Conservation (phyloP, 257 asterid species). For the Hygrophila difformis region DNA sequence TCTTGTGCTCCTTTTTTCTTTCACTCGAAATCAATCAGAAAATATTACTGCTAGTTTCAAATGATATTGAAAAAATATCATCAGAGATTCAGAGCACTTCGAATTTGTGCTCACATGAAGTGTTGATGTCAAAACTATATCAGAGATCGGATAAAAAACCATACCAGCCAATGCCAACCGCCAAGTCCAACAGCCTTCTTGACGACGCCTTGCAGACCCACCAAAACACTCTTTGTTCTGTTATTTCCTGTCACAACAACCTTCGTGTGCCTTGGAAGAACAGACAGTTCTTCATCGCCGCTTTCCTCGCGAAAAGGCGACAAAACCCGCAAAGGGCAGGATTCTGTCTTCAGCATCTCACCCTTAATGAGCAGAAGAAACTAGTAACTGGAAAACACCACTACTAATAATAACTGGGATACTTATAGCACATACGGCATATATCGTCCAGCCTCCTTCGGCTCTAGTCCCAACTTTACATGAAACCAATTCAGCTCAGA, state of each 20-base stretch:
- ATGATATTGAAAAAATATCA: too few species aligned
- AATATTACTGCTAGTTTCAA: too few species aligned
- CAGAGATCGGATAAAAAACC: slow-evolving; percentile 12
- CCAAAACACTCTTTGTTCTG: slow-evolving; percentile 86
- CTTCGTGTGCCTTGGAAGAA: slow-evolving; percentile 93
- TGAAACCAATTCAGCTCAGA: not conserved
- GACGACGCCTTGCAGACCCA: slow-evolving; percentile 91
- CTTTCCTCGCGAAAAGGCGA: slow-evolving; percentile 79
- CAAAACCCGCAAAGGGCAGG: slow-evolving; percentile 57
- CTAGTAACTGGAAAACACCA: slow-evolving; percentile 8
- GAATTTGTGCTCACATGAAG: too few species aligned
- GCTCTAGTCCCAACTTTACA: not conserved
- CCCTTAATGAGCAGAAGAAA: slow-evolving; percentile 14
- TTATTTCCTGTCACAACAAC: slow-evolving; percentile 91
- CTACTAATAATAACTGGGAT: slow-evolving; percentile 11
- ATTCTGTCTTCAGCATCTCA: slow-evolving; percentile 61
- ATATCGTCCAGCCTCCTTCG: slow-evolving; percentile 7
- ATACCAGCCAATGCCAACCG: slow-evolving; percentile 99
- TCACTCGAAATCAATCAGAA: too few species aligned
- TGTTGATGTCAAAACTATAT: slow-evolving; percentile 1
- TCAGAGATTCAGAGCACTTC: too few species aligned
- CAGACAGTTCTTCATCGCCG: slow-evolving; percentile 89
- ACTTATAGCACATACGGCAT: slow-evolving; percentile 1
- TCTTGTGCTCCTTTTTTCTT: too few species aligned
- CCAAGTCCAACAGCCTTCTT: too few species aligned